Evolutionary conservation across 75 land plant genomes (phyloP).

Genomic region (Adiantum capillusveneris): DNA sequence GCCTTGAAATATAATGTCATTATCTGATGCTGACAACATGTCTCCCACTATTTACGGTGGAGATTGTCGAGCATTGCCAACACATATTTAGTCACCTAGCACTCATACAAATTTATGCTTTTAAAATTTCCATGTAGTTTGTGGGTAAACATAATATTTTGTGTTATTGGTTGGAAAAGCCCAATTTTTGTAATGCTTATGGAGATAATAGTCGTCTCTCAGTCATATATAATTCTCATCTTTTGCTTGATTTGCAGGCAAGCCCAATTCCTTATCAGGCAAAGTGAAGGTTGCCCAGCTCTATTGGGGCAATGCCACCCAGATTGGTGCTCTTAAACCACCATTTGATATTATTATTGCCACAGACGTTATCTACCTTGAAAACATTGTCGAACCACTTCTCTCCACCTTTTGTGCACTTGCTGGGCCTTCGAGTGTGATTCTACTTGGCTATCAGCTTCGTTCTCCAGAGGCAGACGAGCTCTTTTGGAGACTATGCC

Average conservation of each 20-base stretch:
- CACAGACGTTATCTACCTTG: conserved; percentile 89
- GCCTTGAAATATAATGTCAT: too few species aligned
- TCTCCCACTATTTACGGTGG: too few species aligned
- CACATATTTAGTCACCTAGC: too few species aligned
- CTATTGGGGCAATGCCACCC: conserved; percentile 64
- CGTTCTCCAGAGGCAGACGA: conserved; percentile 75
- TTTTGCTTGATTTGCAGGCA: conserved; percentile 32
- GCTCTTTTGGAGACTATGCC: conserved; percentile 75
- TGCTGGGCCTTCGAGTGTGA: conserved; percentile 47
- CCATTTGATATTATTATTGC: conserved; percentile 85
- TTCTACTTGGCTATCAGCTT: conserved; percentile 85
- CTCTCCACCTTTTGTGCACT: conserved; percentile 64
- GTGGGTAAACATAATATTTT: too few species aligned
- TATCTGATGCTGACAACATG: too few species aligned
- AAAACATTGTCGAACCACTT: conserved; percentile 60
- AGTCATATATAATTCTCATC: too few species aligned
- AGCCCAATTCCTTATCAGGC: conserved; percentile 23
- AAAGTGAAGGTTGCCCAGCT: conserved; percentile 39
- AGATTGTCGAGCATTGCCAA: too few species aligned
- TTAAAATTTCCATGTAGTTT: too few species aligned
- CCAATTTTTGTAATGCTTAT: too few species aligned
- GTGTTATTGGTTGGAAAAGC: too few species aligned
- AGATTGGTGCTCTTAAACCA: conserved; percentile 49
- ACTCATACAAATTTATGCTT: too few species aligned
- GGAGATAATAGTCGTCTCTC: too few species aligned